phyloP scores from a whole-genome alignment of 305 asterid genomes.

The Stenogyne calaminthoides region DNA sequence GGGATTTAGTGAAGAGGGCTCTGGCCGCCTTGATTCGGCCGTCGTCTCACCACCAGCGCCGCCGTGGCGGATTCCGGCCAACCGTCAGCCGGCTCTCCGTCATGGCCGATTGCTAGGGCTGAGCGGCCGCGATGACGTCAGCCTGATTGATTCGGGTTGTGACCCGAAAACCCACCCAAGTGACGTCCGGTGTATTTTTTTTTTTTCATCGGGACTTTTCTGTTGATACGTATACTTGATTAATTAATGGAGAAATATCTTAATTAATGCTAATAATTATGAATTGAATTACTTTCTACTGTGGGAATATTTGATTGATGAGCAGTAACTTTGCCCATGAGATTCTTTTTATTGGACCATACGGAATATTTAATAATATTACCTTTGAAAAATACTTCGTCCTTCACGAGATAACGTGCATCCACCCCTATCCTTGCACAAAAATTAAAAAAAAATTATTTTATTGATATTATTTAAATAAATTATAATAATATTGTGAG shows the following conservation, averaged over 20 bases:
- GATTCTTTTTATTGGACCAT: no score
- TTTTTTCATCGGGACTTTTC: neutral
- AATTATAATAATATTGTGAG: no score
- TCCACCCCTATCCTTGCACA: no score
- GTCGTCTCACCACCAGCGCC: constrained; percentile 56
- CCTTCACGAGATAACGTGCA: no score
- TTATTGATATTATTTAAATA: no score
- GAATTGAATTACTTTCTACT: neutral
- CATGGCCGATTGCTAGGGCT: constrained; percentile 23
- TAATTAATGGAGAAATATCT: no score
- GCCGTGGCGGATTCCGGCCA: constrained; percentile 43
- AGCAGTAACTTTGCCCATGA: no score
- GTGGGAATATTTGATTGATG: neutral
- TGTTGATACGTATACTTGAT: neutral
- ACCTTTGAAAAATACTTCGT: no score
- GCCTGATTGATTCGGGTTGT: constrained; percentile 1
- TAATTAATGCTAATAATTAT: no score
- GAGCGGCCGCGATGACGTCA: constrained; percentile 28
- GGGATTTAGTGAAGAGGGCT: constrained; percentile 46
- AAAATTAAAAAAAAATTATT: no score
- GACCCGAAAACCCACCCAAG: neutral
- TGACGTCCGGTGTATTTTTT: neutral
- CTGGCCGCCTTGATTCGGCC: constrained; percentile 53
- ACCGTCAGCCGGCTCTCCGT: constrained; percentile 48
- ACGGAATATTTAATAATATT: no score